Conservation (phyloP, 495 filamentous ascomycete genomes). For the Trichoderma erinaceum region DNA sequence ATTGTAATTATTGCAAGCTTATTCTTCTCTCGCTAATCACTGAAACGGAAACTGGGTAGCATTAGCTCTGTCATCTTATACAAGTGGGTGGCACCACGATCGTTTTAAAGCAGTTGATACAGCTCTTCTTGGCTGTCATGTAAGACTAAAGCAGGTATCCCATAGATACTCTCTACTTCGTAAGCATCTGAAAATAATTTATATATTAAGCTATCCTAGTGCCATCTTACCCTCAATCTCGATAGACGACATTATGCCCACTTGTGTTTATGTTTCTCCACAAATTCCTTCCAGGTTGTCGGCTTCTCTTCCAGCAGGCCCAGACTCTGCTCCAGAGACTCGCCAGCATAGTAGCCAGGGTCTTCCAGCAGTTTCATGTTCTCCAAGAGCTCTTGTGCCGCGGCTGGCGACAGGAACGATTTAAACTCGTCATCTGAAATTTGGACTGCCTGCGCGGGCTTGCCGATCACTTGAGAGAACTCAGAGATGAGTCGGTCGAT, state of each 20-base stretch:
- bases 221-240: constrained; percentile 5
- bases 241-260: neutral
- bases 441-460: constrained; percentile 37
- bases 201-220: no score
- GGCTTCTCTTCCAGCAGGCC: constrained; percentile 15
- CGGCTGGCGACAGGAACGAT: constrained; percentile 36
- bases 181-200: neutral
- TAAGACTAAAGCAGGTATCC: neutral
- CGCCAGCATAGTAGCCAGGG: constrained; percentile 49
- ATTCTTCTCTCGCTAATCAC: constrained; percentile 13
- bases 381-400: constrained; percentile 47
- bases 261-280: constrained; percentile 14
- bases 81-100: neutral
- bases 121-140: neutral
- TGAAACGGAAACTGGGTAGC: neutral
- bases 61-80: neutral
- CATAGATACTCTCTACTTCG: neutral
- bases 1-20: neutral
- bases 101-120: neutral
- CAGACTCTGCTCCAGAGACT: constrained; percentile 29
- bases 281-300: constrained; percentile 14
- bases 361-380: constrained; percentile 46
- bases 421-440: constrained; percentile 44
- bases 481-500: constrained; percentile 39
- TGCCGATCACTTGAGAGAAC: constrained; percentile 45